Percentiles rank a stretch among this genome's conserved stretches.
Evolutionary conservation across 2,329 filamentous ascomycete genomes (phyloP).

Genomic region (Colletotrichum higginsianum): DNA sequence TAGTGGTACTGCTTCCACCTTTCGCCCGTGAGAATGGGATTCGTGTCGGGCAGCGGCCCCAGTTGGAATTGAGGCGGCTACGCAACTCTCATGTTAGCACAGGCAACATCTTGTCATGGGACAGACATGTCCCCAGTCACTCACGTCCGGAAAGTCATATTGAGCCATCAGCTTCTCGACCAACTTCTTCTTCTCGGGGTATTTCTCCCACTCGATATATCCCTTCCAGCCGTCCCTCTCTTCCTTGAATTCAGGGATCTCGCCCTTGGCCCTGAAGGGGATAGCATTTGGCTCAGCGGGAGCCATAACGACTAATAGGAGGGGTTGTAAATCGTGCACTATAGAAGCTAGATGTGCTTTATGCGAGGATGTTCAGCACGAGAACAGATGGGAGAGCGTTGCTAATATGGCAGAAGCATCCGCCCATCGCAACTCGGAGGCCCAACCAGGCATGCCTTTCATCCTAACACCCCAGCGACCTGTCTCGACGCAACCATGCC

Average conservation of each 20-base stretch:
- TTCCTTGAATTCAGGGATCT: slow-evolving; percentile 22
- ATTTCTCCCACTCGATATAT: slow-evolving; percentile 80
- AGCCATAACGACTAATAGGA: slow-evolving; percentile 6
- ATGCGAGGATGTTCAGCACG: background rate
- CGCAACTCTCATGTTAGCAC: slow-evolving; percentile 38
- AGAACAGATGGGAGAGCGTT: background rate
- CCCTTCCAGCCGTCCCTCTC: slow-evolving; percentile 47
- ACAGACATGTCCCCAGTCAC: background rate
- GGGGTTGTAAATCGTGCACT: background rate
- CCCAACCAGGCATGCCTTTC: background rate
- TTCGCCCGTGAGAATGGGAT: slow-evolving; percentile 69
- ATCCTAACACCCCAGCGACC: background rate
- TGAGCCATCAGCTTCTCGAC: slow-evolving; percentile 65
- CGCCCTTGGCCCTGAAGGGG: slow-evolving; percentile 22
- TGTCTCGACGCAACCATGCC: background rate
- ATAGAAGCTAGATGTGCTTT: background rate
- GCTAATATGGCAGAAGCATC: background rate
- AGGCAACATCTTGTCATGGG: background rate
- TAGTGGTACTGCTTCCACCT: slow-evolving; percentile 73
- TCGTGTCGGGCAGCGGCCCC: slow-evolving; percentile 67
- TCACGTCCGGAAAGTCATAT: slow-evolving; percentile 47
- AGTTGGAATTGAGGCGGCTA: slow-evolving; percentile 69
- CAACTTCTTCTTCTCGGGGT: slow-evolving; percentile 76
- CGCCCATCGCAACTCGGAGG: background rate
- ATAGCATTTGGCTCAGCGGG: slow-evolving; percentile 26